phyloP scores from a whole-genome alignment of 1,284 basidiomycete genomes.

The Rhizoctonia solani region DNA sequence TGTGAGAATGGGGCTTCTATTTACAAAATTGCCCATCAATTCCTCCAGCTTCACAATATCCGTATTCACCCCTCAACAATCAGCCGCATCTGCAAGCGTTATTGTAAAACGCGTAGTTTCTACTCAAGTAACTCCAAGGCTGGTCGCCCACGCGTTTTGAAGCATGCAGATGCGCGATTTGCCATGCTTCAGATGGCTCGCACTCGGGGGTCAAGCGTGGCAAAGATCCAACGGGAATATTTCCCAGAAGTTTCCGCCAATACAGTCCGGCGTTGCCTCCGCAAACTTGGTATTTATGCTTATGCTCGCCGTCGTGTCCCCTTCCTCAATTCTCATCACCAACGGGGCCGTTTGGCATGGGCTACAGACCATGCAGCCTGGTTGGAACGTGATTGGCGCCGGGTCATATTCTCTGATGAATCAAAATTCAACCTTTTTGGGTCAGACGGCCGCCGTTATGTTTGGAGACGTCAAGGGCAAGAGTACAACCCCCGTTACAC shows the following conservation, averaged over 20 bases:
- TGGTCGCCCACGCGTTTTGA: neutral
- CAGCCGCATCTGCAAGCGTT: neutral
- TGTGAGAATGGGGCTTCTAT: neutral
- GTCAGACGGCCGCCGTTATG: constrained; percentile 42
- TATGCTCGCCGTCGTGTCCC: neutral
- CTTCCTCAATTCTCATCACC: neutral
- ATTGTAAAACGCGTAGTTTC: constrained; percentile 5
- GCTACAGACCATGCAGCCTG: neutral
- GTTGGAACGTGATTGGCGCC: constrained; percentile 33
- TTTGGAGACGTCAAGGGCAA: constrained; percentile 40
- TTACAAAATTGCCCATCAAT: neutral
- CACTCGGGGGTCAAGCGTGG: neutral
- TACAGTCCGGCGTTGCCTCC: neutral
- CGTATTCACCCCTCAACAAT: neutral
- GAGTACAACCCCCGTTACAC: constrained; percentile 37
- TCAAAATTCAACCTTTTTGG: constrained; percentile 42
- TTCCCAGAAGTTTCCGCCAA: neutral
- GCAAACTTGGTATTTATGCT: neutral
- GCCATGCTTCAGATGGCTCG: neutral
- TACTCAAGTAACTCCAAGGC: neutral
- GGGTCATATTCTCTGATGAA: constrained; percentile 42
- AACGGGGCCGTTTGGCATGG: neutral
- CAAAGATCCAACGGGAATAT: neutral
- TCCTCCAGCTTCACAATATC: too few species aligned
- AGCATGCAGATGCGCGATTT: neutral